These are phyloP conservation scores for Naganishia sp. DNA, from an alignment of 1,284 basidiomycete genomes.

Conservation along the genomic window DNA sequence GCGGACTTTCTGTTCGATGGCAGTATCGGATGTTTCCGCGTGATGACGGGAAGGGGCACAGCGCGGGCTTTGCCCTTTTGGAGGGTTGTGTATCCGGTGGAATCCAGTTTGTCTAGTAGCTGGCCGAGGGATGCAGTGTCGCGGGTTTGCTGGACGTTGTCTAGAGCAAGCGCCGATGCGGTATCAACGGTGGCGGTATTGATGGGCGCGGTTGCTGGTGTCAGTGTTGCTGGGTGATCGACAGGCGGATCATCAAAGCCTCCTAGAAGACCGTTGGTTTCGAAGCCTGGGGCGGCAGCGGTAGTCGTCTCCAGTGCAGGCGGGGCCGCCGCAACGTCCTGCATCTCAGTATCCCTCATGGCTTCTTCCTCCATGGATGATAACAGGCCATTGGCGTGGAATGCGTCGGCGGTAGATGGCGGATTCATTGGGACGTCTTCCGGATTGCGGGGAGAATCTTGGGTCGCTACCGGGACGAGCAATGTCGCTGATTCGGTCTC, in stretches of 20 bases:
- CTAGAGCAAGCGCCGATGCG: background rate
- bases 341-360: background rate
- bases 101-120: constrained; percentile 5
- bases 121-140: constrained; percentile 2
- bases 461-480: too few species aligned
- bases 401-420: background rate
- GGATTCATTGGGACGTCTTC: too few species aligned
- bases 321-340: too few species aligned
- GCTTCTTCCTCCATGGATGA: background rate
- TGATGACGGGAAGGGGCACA: background rate
- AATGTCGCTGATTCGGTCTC: too few species aligned
- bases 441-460: too few species aligned
- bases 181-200: background rate
- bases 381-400: background rate
- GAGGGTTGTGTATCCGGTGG: background rate
- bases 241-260: too few species aligned
- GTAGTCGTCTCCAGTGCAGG: background rate
- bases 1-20: background rate
- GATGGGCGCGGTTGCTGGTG: too few species aligned
- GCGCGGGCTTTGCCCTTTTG: constrained; percentile 7
- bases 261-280: constrained; percentile 7
- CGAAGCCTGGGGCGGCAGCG: background rate
- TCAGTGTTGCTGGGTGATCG: background rate
- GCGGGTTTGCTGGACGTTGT: background rate
- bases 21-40: background rate